Conservation (phyloP, 306 rosid species). For the Quercus agrifolia region DNA sequence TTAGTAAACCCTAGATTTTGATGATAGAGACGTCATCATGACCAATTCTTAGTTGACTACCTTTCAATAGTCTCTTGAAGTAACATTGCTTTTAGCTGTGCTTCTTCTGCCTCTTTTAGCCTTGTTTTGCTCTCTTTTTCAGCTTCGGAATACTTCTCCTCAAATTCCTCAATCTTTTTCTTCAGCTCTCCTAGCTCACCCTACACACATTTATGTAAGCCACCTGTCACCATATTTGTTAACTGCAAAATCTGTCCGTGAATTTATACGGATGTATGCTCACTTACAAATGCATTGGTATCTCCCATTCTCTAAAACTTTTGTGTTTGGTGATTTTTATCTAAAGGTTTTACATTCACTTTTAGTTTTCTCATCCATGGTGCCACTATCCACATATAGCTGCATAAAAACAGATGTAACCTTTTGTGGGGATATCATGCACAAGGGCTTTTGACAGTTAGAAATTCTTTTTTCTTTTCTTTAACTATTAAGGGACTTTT, state of each 20-base stretch:
- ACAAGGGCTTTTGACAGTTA: no score
- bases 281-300: not conserved
- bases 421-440: not conserved
- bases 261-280: not conserved
- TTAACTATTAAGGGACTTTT: not conserved
- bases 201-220: conserved; percentile 34
- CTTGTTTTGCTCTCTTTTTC: conserved; percentile 52
- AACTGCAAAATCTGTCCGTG: not conserved
- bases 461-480: not conserved
- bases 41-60: conserved; percentile 31
- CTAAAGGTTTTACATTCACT: not conserved
- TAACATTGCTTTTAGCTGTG: conserved; percentile 53
- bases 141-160: conserved; percentile 41
- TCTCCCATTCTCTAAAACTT: not conserved
- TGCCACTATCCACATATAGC: not conserved
- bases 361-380: not conserved
- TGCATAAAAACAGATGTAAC: not conserved
- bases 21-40: conserved; percentile 9
- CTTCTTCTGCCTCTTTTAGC: conserved; percentile 73
- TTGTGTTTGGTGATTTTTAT: not conserved
- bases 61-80: conserved; percentile 81
- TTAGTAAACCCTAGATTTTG: conserved; percentile 26
- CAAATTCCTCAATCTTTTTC: conserved; percentile 58
- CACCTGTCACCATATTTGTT: conserved; percentile 2
- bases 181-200: conserved; percentile 55